phyloP scores from a whole-genome alignment of 1,139 yeast species.

The Kurtzmaniella quercitrusa region DNA sequence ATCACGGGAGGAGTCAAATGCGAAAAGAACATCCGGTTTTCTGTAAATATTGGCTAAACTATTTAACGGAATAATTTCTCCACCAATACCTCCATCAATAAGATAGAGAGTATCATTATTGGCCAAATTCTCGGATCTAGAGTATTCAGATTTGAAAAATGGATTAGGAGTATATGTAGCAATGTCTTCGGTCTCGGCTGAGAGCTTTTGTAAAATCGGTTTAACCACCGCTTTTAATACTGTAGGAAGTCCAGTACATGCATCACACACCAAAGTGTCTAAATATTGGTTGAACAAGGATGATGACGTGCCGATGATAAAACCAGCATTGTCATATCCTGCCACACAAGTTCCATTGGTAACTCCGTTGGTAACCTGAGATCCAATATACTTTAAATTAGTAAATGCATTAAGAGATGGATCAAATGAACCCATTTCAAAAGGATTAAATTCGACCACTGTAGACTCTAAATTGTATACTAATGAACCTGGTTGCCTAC shows the following conservation, averaged over 20 bases:
- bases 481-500: conserved; percentile 31
- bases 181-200: conserved; percentile 33
- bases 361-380: conserved; percentile 27
- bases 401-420: conserved; percentile 34
- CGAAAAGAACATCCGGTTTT: conserved; percentile 33
- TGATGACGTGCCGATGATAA: conserved; percentile 73
- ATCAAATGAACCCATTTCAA: conserved; percentile 42
- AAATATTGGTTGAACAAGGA: conserved; percentile 71
- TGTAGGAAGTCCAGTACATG: conserved; percentile 42
- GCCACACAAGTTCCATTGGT: conserved; percentile 41
- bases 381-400: conserved; percentile 34
- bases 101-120: conserved; percentile 31
- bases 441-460: conserved; percentile 38
- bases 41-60: conserved; percentile 33
- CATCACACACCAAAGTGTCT: conserved; percentile 49
- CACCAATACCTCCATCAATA: conserved; percentile 42
- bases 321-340: conserved; percentile 79
- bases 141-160: conserved; percentile 42
- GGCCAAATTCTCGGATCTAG: conserved; percentile 27
- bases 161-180: conserved; percentile 49
- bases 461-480: conserved; percentile 34
- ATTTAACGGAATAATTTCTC: conserved; percentile 34
- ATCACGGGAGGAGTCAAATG: conserved; percentile 36
- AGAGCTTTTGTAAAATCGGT: conserved; percentile 41
- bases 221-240: conserved; percentile 45